Evolutionary conservation across 108 stramenopile species (phyloP).

Genomic region (Poteriospumella lacustris): DNA sequence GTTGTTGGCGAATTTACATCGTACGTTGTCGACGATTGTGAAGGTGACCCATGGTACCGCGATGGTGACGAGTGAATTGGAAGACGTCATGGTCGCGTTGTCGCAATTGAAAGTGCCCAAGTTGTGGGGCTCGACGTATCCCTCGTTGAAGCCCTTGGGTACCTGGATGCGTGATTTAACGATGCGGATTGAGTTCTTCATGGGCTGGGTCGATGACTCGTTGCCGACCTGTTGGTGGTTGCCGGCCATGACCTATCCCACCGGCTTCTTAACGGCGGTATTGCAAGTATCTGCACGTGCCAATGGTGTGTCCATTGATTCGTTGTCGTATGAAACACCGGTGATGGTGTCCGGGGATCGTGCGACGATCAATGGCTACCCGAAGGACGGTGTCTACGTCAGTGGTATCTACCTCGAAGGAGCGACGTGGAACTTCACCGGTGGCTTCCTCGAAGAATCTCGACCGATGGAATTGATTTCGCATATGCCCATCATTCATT

Average conservation of each 20-base stretch:
- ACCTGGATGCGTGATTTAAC: constrained; percentile 58
- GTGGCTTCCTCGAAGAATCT: constrained; percentile 53
- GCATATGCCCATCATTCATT: constrained; percentile 62
- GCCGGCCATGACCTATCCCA: constrained; percentile 61
- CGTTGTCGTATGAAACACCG: constrained; percentile 57
- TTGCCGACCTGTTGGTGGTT: constrained; percentile 62
- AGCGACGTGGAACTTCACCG: constrained; percentile 52
- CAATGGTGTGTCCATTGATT: constrained; percentile 60
- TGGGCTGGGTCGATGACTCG: constrained; percentile 41
- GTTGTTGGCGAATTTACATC: constrained; percentile 37
- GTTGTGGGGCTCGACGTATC: constrained; percentile 57
- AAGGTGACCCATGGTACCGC: constrained; percentile 54
- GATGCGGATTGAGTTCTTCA: constrained; percentile 41
- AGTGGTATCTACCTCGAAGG: constrained; percentile 59
- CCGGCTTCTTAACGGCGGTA: constrained; percentile 58
- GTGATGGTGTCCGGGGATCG: constrained; percentile 8
- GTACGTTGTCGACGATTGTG: constrained; percentile 43
- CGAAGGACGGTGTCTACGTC: constrained; percentile 62
- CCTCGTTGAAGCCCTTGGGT: constrained; percentile 56
- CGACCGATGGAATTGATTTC: constrained; percentile 58
- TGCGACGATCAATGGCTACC: constrained; percentile 18
- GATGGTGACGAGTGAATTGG: constrained; percentile 57
- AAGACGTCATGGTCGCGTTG: constrained; percentile 56
- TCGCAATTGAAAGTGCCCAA: constrained; percentile 52
- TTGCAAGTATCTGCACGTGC: constrained; percentile 58